Conservation (phyloP, 2,329 filamentous ascomycete species). For the Fusarium sp. region DNA sequence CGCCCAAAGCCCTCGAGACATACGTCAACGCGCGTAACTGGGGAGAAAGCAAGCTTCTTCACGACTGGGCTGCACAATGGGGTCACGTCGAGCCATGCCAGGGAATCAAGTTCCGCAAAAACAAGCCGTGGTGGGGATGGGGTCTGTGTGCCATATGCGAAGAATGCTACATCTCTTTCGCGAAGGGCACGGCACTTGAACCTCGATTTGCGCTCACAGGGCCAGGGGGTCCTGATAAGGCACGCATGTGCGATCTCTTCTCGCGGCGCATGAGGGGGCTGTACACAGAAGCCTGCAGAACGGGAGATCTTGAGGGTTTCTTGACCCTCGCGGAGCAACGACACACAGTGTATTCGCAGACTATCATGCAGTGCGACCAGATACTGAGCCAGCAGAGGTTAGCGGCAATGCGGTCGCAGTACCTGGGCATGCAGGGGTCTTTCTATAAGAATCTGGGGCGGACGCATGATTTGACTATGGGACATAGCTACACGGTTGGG, state of each 20-base stretch:
- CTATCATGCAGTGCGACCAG: slow-evolving; percentile 43
- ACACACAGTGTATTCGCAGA: slow-evolving; percentile 52
- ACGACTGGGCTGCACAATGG: slow-evolving; percentile 49
- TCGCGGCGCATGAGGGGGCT: slow-evolving; percentile 54
- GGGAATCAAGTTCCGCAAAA: slow-evolving; percentile 19
- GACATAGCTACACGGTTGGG: slow-evolving; percentile 48
- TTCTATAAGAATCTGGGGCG: slow-evolving; percentile 47
- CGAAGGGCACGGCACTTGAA: slow-evolving; percentile 48
- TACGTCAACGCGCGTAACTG: slow-evolving; percentile 49
- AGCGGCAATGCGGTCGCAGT: slow-evolving; percentile 45
- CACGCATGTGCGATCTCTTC: slow-evolving; percentile 55
- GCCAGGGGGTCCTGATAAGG: slow-evolving; percentile 17
- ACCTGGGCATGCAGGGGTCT: slow-evolving; percentile 46
- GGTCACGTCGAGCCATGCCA: slow-evolving; percentile 49
- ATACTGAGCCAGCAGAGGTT: slow-evolving; percentile 48
- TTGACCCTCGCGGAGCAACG: slow-evolving; percentile 45
- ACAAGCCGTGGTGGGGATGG: slow-evolving; percentile 54
- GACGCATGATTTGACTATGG: slow-evolving; percentile 23
- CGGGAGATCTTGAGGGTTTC: slow-evolving; percentile 45
- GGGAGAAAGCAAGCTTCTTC: slow-evolving; percentile 46
- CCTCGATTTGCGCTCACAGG: slow-evolving; percentile 49
- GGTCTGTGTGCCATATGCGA: slow-evolving; percentile 53
- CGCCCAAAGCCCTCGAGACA: slow-evolving; percentile 39
- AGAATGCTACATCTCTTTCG: slow-evolving; percentile 54
- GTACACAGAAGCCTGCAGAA: slow-evolving; percentile 50